Base-by-base conservation (phyloP, 1,284 basidiomycete genomes). In the Ceratobasidium sp. region DNA sequence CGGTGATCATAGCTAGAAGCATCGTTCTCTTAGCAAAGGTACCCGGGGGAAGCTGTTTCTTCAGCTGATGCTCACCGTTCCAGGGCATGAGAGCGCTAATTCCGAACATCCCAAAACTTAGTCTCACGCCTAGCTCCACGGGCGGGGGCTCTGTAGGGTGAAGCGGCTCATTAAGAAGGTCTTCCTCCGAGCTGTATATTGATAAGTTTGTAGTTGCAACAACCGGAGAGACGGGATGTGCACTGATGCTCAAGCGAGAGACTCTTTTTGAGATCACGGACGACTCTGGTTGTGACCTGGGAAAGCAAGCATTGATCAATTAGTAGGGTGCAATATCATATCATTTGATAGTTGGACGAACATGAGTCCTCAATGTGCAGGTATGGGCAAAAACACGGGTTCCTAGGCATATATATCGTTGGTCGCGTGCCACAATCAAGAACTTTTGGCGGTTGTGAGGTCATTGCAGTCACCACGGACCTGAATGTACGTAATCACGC, bases 11-110 rank as follows among this genome's bases (percentile, higher is more conserved):
- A 0, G 85, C 90, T 92, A 69, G 17, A 68, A 8, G 35, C 53
- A 42, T 35, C 69, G 29, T 71, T 10, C 27, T 29, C 45, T 50
- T 25, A 50, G 34, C 35, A 27, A 20, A 68, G 42, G 25, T 38
- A 40, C 35, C 38, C 38, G 20, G 31, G 52, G 27, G 54, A 15
- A 62, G 47, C 25, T 50, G 17, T 2, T 40, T 29, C 58, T 55
- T 10, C 32, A 31, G 34, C 13, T 2, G 22, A 17, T 31, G 77
- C 83, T 73, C 73, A 91, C 90, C 89, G 76, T 92, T 92, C 91
- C 91, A 93, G 62, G 90, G 88, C 10, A 93, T 78, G 8, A 93
- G 82, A 1, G 88, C 83, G 15, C 89, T 87, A 73, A 86, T 86
- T 8, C 90, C 90, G 20, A 92, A 78, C n/a, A 89, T 78, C 15